Percentiles rank a stretch among this genome's conserved stretches.
These are phyloP conservation scores for Penicillium sp. DNA, from an alignment of 2,329 filamentous ascomycete species.

Conservation along the genomic window DNA sequence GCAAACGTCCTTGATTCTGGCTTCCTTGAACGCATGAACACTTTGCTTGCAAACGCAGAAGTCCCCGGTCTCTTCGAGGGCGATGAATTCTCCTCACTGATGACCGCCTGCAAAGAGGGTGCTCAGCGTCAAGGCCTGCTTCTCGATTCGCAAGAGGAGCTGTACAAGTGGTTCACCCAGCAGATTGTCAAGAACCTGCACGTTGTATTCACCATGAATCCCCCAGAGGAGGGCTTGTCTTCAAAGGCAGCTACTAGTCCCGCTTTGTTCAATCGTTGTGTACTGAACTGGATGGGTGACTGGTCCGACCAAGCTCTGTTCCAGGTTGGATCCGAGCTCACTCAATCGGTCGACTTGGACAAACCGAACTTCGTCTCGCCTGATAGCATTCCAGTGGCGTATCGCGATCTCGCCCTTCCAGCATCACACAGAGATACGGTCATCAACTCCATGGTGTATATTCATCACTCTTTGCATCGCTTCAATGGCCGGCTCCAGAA, in stretches of 20 bases:
- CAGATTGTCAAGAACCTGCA: conserved; percentile 99
- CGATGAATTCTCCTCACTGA: conserved; percentile 96
- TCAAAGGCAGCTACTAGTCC: conserved; percentile 97
- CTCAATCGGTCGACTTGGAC: conserved; percentile 92
- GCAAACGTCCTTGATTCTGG: conserved; percentile 97
- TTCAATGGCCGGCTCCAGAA: conserved; percentile 86
- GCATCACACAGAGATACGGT: conserved; percentile 87
- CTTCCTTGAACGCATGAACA: conserved; percentile 99
- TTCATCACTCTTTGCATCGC: conserved; percentile 87
- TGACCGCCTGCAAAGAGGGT: conserved; percentile 98
- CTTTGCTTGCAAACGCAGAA: conserved; percentile 95
- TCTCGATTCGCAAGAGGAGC: conserved; percentile 93
- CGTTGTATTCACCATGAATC: conserved; percentile 99
- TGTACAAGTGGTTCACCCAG: conserved; percentile 99
- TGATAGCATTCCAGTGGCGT: conserved; percentile 89
- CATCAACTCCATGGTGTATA: conserved; percentile 97
- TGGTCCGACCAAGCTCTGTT: conserved; percentile 99
- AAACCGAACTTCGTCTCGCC: conserved; percentile 79
- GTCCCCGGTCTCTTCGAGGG: conserved; percentile 97
- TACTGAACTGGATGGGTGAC: conserved; percentile 99
- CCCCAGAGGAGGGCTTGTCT: conserved; percentile 87
- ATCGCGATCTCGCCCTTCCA: conserved; percentile 76
- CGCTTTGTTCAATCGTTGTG: conserved; percentile 97
- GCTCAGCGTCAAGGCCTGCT: conserved; percentile 92
- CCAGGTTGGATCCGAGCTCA: conserved; percentile 94